Conservation (phyloP, 768 basidiomycete genomes). For the Naganishia antarctica region DNA sequence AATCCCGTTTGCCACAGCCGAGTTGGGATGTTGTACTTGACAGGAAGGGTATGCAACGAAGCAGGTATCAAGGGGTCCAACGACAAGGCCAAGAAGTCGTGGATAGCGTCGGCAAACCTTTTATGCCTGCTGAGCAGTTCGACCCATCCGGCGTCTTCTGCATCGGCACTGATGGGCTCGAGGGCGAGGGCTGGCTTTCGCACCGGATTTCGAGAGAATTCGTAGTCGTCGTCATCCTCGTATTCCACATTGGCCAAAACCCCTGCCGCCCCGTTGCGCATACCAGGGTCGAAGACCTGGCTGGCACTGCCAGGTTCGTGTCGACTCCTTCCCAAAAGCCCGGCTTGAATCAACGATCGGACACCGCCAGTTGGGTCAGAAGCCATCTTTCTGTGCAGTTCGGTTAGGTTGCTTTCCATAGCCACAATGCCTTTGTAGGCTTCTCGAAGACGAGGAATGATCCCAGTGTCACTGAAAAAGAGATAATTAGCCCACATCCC, state of each 20-base stretch:
- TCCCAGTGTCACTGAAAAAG: slow-evolving; percentile 53
- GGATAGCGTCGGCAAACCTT: slow-evolving; percentile 85
- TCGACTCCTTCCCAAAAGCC: slow-evolving; percentile 35
- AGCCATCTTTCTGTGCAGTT: slow-evolving; percentile 69
- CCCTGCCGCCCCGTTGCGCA: slow-evolving; percentile 23
- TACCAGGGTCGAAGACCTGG: slow-evolving; percentile 29
- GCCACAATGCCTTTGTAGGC: slow-evolving; percentile 72
- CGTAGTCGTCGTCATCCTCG: slow-evolving; percentile 24
- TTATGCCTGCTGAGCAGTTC: slow-evolving; percentile 64
- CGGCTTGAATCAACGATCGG: slow-evolving; percentile 49
- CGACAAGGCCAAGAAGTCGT: slow-evolving; percentile 77
- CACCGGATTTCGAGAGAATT: slow-evolving; percentile 15
- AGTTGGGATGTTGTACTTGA: slow-evolving; percentile 90
- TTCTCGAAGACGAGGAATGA: slow-evolving; percentile 52
- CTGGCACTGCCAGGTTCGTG: slow-evolving; percentile 27
- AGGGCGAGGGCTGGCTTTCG: slow-evolving; percentile 9
- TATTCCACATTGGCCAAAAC: slow-evolving; percentile 26
- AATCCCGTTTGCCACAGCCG: slow-evolving; percentile 90
- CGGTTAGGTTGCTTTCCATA: slow-evolving; percentile 71
- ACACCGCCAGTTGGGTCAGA: slow-evolving; percentile 51
- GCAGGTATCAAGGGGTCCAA: slow-evolving; percentile 81
- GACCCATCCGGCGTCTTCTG: slow-evolving; percentile 50
- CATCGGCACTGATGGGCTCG: slow-evolving; percentile 4
- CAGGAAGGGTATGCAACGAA: slow-evolving; percentile 79
- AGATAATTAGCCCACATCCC: background rate